These are phyloP conservation scores for Hansenula anomala DNA, from an alignment of 1,139 yeast genomes.

Conservation along the genomic window DNA sequence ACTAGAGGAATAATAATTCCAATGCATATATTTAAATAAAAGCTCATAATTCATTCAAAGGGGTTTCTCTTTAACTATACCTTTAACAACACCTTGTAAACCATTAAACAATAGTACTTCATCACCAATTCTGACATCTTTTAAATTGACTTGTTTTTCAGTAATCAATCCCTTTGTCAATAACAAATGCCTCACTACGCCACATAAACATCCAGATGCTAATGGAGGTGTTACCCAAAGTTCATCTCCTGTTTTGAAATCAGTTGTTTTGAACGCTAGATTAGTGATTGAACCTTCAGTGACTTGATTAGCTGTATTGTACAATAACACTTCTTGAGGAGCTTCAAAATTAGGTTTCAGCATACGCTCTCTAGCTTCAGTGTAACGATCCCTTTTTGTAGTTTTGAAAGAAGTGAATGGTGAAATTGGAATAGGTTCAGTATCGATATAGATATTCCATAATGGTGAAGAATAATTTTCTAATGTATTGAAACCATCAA, in stretches of 20 bases:
- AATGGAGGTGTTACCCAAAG: conserved; percentile 79
- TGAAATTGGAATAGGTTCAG: conserved; percentile 47
- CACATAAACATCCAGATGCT: conserved; percentile 78
- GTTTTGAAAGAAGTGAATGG: conserved; percentile 91
- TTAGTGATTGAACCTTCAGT: conserved; percentile 88
- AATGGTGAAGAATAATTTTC: conserved; percentile 24
- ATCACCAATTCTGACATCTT: conserved; percentile 54
- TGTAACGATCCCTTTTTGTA: conserved; percentile 63
- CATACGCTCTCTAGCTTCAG: conserved; percentile 49
- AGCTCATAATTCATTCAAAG: too few species aligned
- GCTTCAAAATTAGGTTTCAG: conserved; percentile 31
- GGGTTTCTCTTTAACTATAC: conserved; percentile 23
- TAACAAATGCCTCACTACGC: conserved; percentile 69
- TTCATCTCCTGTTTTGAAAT: conserved; percentile 27
- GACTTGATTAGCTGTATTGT: conserved; percentile 53
- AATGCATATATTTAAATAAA: too few species aligned
- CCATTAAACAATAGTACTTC: conserved; percentile 74
- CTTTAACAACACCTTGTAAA: conserved; percentile 73
- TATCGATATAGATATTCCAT: conserved; percentile 64
- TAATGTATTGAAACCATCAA: conserved; percentile 36
- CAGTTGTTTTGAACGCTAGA: conserved; percentile 51
- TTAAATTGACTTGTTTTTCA: conserved; percentile 44
- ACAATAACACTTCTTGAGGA: conserved; percentile 66
- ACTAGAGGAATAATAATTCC: conserved; percentile 18
- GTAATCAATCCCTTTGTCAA: conserved; percentile 48